A percentile compares a stretch with the other conserved stretches of the same genome.
These are phyloP conservation scores for Cutaneotrichosporon mucoides DNA, from an alignment of 1,284 basidiomycete genomes.

Conservation along the genomic window DNA sequence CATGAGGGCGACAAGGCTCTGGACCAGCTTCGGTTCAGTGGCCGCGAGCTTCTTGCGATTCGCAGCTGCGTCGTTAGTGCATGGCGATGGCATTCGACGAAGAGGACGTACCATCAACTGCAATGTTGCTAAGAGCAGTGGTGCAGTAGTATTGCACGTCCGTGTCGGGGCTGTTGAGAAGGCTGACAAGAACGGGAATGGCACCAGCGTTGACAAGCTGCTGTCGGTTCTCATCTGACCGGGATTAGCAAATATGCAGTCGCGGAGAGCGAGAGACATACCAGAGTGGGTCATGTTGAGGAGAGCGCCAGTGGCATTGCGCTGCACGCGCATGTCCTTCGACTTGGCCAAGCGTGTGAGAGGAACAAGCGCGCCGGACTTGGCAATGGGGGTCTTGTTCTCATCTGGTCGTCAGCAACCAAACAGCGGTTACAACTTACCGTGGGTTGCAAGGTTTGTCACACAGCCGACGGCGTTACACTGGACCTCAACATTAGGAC, in stretches of 20 bases:
- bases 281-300: conserved; percentile 99
- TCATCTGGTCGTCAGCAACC: conserved; percentile 60
- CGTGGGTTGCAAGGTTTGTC: conserved; percentile 97
- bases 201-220: conserved; percentile 98
- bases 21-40: conserved; percentile 90
- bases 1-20: conserved; percentile 93
- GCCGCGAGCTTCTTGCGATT: conserved; percentile 96
- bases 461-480: conserved; percentile 99
- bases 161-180: conserved; percentile 95
- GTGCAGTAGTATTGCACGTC: conserved; percentile 99
- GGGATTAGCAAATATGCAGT: not conserved
- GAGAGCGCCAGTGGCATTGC: conserved; percentile 96
- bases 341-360: conserved; percentile 93
- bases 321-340: conserved; percentile 98
- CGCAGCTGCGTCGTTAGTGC: conserved; percentile 52
- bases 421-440: conserved; percentile 52
- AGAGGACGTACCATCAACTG: conserved; percentile 71
- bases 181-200: conserved; percentile 91
- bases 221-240: conserved; percentile 90
- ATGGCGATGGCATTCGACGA: not conserved
- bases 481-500: conserved; percentile 98
- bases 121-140: conserved; percentile 96
- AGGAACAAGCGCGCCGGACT: conserved; percentile 95
- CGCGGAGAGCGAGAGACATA: conserved; percentile 42
- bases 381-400: conserved; percentile 99